Base-by-base conservation (phyloP, 1,284 basidiomycete genomes). In the Naganishia sp. region DNA sequence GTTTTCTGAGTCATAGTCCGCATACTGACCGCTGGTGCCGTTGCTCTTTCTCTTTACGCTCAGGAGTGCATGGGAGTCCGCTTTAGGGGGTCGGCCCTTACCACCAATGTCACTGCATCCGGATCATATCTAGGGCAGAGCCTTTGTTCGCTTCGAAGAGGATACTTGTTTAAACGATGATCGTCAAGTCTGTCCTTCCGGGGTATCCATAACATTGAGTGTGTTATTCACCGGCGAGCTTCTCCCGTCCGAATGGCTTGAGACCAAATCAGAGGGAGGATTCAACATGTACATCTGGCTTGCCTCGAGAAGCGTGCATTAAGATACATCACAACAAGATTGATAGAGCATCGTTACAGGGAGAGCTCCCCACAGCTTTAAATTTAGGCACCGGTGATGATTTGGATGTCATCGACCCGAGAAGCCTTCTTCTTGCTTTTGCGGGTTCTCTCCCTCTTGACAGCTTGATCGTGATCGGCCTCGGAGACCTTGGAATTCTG, bases 11-110 rank as follows among this genome's bases (percentile, higher is more conserved):
- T 28, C 13, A 18, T 52, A 7, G 6, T 47, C 50, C 10, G 15
- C 6, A 9, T n/a, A 60, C 42, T 57, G 15, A 60, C 21, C 7
- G 15, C 4, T 17, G 18, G 6, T 49, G 47, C 21, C 6, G n/a
- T 5, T 15, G 41, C 4, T 23, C 46, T 5, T 15, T 50, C 4
- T 50, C 13, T 11, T 11, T 18, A 17, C 25, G 9, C n/a, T 58
- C 21, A 61, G 58, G 58, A 61, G 55, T 18, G 64, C 64, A 2
- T 66, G 64, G 64, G 55, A 66, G 42, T 25, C 56, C 21, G 39
- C 47, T 32, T 43, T 58, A 4, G 55, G 18, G 7, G 9, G 25
- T 60, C 55, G 64, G 9, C 49, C 49, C 0, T 43, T 66, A 17
- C 64, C 64, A 45, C 64, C 64, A 2, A 60, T 66, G 46, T 47